Conservation (phyloP, 2,329 filamentous ascomycete species). For the Fusarium camptoceras region DNA sequence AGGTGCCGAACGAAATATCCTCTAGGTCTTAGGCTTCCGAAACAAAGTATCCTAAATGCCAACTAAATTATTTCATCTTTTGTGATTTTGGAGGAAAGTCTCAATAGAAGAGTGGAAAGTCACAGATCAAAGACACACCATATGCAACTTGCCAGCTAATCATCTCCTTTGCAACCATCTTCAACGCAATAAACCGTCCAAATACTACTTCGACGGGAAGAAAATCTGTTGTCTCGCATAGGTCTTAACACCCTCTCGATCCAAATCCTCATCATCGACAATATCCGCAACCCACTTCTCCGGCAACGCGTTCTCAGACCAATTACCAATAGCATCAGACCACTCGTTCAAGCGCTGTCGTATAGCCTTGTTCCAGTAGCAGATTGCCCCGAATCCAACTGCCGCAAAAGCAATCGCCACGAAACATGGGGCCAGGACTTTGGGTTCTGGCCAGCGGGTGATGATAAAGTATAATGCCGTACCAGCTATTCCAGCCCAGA, state of each 20-base stretch:
- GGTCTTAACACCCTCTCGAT: slow-evolving; percentile 20
- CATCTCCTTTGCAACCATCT: neutral
- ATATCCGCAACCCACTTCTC: slow-evolving; percentile 18
- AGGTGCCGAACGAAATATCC: too few species aligned
- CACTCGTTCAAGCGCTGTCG: neutral
- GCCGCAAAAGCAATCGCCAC: slow-evolving; percentile 27
- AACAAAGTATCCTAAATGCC: too few species aligned
- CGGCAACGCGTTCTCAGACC: neutral
- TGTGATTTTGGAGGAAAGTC: neutral
- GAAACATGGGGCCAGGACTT: slow-evolving; percentile 45
- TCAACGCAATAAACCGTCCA: neutral
- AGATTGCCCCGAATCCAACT: slow-evolving; percentile 13
- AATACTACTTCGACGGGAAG: slow-evolving; percentile 5
- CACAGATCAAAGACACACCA: neutral
- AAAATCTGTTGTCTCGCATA: slow-evolving; percentile 50
- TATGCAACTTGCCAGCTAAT: neutral
- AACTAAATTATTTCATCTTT: too few species aligned
- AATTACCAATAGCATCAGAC: neutral
- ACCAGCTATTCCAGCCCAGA: slow-evolving; percentile 36
- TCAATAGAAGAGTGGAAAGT: neutral
- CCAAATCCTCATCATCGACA: slow-evolving; percentile 34
- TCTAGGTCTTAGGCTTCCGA: too few species aligned
- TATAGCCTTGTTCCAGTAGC: slow-evolving; percentile 13
- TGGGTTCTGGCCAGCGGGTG: slow-evolving; percentile 45
- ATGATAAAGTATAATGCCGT: slow-evolving; percentile 47